Evolutionary conservation across 352 stramenopile genomes (phyloP).

Genomic region (Phytophthora constricta): DNA sequence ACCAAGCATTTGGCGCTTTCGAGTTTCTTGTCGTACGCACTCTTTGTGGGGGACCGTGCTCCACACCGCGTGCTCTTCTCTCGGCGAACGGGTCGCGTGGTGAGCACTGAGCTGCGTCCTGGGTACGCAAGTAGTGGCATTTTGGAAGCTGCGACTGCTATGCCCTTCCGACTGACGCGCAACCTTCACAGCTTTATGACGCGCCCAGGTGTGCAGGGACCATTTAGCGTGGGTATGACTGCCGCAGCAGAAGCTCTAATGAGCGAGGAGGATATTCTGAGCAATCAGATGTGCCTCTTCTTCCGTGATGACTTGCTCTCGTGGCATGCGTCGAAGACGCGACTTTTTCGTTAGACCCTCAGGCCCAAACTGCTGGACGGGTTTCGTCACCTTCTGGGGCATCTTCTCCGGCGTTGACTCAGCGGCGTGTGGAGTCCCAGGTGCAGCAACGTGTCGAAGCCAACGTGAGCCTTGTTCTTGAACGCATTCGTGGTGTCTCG

Average conservation of each 20-base stretch:
- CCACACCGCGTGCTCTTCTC: conserved; percentile 88
- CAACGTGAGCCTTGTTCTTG: conserved; percentile 85
- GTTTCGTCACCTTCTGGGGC: conserved; percentile 30
- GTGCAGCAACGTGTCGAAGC: conserved; percentile 87
- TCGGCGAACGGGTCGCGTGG: conserved; percentile 75
- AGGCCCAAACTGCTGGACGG: conserved; percentile 24
- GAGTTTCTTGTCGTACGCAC: conserved; percentile 85
- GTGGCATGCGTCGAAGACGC: conserved; percentile 90
- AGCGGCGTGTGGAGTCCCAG: conserved; percentile 76
- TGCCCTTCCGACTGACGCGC: conserved; percentile 91
- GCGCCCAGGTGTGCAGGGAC: conserved; percentile 78
- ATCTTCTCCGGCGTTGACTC: conserved; percentile 34
- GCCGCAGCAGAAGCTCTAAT: conserved; percentile 83
- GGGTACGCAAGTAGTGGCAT: conserved; percentile 85
- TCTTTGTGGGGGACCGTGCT: conserved; percentile 87
- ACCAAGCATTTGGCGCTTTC: conserved; percentile 86
- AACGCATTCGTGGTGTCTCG: conserved; percentile 79
- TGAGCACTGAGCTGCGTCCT: conserved; percentile 86
- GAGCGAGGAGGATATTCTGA: conserved; percentile 84
- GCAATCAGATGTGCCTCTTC: conserved; percentile 89
- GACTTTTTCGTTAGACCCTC: conserved; percentile 43
- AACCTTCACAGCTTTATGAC: conserved; percentile 92
- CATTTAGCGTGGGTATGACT: conserved; percentile 86
- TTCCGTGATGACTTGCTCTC: conserved; percentile 90
- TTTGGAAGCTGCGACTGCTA: conserved; percentile 77